Conservation (phyloP, 129 eudicot genomes). For the Flaveria sonorensis region DNA sequence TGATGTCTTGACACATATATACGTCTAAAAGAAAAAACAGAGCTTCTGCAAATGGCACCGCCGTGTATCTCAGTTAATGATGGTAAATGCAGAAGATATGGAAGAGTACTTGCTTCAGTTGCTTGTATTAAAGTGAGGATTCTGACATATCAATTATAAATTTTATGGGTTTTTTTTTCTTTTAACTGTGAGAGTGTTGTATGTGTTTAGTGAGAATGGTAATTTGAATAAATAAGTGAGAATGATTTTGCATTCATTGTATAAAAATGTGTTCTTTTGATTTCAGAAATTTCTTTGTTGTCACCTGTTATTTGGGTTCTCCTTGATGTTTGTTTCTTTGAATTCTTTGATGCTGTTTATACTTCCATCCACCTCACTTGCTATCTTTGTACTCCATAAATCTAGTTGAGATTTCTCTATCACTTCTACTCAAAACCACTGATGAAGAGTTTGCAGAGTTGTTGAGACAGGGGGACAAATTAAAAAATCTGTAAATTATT, state of each 20-base stretch:
- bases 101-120: background rate
- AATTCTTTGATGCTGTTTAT: background rate
- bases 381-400: too few relatives aligned
- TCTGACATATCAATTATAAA: constrained; percentile 26
- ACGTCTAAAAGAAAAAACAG: background rate
- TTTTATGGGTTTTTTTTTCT: constrained; percentile 16
- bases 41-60: too few relatives aligned
- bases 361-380: too few relatives aligned
- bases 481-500: constrained; percentile 17
- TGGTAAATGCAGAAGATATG: constrained; percentile 13
- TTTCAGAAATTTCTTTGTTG: background rate
- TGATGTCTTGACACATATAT: constrained; percentile 6
- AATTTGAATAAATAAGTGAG: constrained; percentile 25
- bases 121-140: constrained; percentile 25
- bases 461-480: constrained; percentile 28
- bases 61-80: constrained; percentile 20
- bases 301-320: background rate
- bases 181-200: constrained; percentile 19
- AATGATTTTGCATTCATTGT: constrained; percentile 16
- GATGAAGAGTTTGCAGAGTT: constrained; percentile 74
- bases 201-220: constrained; percentile 14
- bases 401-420: constrained; percentile 44
- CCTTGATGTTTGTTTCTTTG: background rate
- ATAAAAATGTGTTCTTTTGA: constrained; percentile 19
- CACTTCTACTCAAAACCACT: constrained; percentile 65